A percentile compares a stretch with the other conserved stretches of the same genome.
Conservation (phyloP, 768 basidiomycete genomes). For the Suillus subalutaceus region DNA sequence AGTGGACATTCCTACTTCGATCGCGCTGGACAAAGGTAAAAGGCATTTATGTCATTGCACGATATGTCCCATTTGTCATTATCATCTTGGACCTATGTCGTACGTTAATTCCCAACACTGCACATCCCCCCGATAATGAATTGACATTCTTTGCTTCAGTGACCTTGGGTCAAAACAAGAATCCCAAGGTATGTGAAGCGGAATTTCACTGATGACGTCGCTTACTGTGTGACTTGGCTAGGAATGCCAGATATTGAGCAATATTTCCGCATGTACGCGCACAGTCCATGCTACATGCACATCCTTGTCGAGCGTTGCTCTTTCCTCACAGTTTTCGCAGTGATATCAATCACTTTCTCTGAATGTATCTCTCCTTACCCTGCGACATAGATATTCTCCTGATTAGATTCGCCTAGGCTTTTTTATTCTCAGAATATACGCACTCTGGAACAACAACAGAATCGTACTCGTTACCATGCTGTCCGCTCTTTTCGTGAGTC, state of each 20-base stretch:
- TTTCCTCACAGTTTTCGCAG: neutral
- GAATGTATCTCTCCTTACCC: neutral
- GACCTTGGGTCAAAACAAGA: neutral
- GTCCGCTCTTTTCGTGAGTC: neutral
- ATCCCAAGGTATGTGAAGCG: neutral
- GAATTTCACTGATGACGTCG: neutral
- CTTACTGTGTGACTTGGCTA: neutral
- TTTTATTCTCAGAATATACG: neutral
- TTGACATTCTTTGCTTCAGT: neutral
- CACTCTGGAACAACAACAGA: neutral
- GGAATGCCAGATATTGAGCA: neutral
- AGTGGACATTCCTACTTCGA: neutral
- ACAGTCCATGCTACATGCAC: neutral
- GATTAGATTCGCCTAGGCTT: neutral
- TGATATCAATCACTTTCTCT: neutral
- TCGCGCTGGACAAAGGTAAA: neutral
- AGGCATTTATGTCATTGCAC: neutral
- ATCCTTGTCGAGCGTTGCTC: neutral
- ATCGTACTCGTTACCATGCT: neutral
- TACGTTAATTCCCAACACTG: neutral
- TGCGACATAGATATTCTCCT: neutral
- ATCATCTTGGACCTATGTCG: neutral
- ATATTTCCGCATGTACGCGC: neutral
- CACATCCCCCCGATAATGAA: neutral
- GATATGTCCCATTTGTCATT: neutral